These are phyloP conservation scores for Barnettozyma sucrosica DNA, from an alignment of 805 yeast species.

Conservation along the genomic window DNA sequence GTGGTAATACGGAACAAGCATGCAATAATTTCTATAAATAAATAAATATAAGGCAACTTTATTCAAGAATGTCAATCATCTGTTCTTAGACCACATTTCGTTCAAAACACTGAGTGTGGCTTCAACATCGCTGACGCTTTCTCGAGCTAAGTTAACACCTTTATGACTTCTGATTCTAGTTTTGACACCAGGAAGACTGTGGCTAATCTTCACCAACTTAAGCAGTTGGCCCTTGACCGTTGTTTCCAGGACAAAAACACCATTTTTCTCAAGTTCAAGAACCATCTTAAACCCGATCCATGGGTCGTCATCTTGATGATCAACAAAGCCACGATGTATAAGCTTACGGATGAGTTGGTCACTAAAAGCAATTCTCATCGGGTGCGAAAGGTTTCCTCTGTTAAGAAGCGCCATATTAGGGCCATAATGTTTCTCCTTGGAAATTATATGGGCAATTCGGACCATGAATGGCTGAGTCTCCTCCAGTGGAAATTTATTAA, in stretches of 20 bases:
- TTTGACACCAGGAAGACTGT: slow-evolving; percentile 7
- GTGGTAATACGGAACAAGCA: no score
- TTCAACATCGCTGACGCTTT: slow-evolving; percentile 10
- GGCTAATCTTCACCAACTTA: slow-evolving; percentile 13
- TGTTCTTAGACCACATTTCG: slow-evolving; percentile 2
- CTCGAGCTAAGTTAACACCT: neutral
- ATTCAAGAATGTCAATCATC: neutral
- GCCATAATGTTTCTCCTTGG: neutral
- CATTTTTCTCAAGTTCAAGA: slow-evolving; percentile 14
- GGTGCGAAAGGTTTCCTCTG: slow-evolving; percentile 9
- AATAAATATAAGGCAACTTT: neutral
- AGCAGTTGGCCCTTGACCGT: slow-evolving; percentile 13
- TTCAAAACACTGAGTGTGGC: slow-evolving; percentile 14
- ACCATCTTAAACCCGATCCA: slow-evolving; percentile 22
- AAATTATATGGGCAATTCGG: slow-evolving; percentile 9
- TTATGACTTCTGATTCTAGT: slow-evolving; percentile 3
- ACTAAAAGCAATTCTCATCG: slow-evolving; percentile 18
- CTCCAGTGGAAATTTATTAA: slow-evolving; percentile 11
- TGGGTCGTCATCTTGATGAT: slow-evolving; percentile 13
- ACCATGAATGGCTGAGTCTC: slow-evolving; percentile 10
- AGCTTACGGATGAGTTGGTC: slow-evolving; percentile 13
- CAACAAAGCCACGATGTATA: slow-evolving; percentile 18
- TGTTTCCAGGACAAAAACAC: slow-evolving; percentile 15
- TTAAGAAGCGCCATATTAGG: slow-evolving; percentile 9
- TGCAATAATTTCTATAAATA: neutral